Evolutionary conservation across 1,139 yeast species (phyloP).

Genomic region (Pichia sp.): DNA sequence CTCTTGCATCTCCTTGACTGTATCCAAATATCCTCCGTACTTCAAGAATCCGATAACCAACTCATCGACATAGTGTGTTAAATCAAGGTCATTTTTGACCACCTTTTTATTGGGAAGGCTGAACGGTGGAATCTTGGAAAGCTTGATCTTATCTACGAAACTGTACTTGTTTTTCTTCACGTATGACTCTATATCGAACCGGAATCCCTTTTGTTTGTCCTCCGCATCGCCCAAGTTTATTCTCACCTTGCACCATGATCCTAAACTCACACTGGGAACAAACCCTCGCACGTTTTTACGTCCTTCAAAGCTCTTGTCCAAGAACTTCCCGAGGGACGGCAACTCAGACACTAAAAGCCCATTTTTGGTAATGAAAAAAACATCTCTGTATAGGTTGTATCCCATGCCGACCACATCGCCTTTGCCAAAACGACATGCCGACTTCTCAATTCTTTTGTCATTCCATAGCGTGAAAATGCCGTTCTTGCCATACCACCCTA

Average conservation of each 20-base stretch:
- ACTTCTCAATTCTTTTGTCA: constrained; percentile 37
- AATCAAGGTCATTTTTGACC: constrained; percentile 31
- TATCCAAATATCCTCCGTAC: constrained; percentile 68
- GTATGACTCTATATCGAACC: constrained; percentile 67
- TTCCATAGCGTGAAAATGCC: constrained; percentile 43
- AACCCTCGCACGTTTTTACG: constrained; percentile 12
- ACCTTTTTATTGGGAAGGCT: constrained; percentile 9
- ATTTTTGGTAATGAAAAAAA: constrained; percentile 76
- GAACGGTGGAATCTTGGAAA: constrained; percentile 14
- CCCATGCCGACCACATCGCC: constrained; percentile 84
- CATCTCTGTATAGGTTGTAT: constrained; percentile 58
- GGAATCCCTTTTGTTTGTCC: constrained; percentile 41
- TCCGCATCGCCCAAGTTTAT: constrained; percentile 67
- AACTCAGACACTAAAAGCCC: constrained; percentile 62
- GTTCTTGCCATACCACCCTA: constrained; percentile 57
- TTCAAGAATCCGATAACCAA: constrained; percentile 66
- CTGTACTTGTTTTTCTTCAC: constrained; percentile 42
- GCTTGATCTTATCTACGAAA: constrained; percentile 19
- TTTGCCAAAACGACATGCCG: constrained; percentile 45
- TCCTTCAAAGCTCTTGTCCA: constrained; percentile 14
- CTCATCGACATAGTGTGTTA: constrained; percentile 45
- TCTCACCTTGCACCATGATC: constrained; percentile 44
- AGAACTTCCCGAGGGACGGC: constrained; percentile 8
- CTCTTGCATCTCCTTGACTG: constrained; percentile 56
- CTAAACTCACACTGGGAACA: constrained; percentile 50